phyloP scores from a whole-genome alignment of 805 yeast genomes.

The Lipomyces oligophaga region DNA sequence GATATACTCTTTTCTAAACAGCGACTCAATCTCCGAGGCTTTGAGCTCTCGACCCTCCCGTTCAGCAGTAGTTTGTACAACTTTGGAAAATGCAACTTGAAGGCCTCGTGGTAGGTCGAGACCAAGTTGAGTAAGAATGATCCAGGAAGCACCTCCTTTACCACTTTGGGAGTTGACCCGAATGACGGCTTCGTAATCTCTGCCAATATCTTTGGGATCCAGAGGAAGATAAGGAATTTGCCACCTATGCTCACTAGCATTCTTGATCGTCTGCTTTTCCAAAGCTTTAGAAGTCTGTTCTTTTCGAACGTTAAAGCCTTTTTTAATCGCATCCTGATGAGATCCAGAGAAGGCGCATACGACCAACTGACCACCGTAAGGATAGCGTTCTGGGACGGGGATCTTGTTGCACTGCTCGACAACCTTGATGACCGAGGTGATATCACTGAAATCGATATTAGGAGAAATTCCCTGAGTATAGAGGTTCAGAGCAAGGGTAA shows the following conservation, averaged over 20 bases:
- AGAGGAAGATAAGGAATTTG: slow-evolving; percentile 76
- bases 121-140: slow-evolving; percentile 68
- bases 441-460: slow-evolving; percentile 64
- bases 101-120: slow-evolving; percentile 77
- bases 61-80: slow-evolving; percentile 70
- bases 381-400: slow-evolving; percentile 74
- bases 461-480: slow-evolving; percentile 78
- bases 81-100: slow-evolving; percentile 69
- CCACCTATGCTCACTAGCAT: slow-evolving; percentile 50
- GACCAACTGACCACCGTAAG: slow-evolving; percentile 77
- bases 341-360: slow-evolving; percentile 82
- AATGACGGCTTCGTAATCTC: slow-evolving; percentile 88
- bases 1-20: slow-evolving; percentile 59
- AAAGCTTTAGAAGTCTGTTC: slow-evolving; percentile 35
- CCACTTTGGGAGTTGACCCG: slow-evolving; percentile 86
- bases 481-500: slow-evolving; percentile 69
- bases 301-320: slow-evolving; percentile 59
- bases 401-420: slow-evolving; percentile 79
- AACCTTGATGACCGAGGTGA: slow-evolving; percentile 60
- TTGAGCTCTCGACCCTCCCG: slow-evolving; percentile 66
- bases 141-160: slow-evolving; percentile 89
- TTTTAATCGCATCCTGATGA: slow-evolving; percentile 86
- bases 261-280: slow-evolving; percentile 31
- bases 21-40: slow-evolving; percentile 56
- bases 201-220: slow-evolving; percentile 80